These are phyloP conservation scores for Lachancea cidri DNA, from an alignment of 805 yeast genomes.

Conservation along the genomic window DNA sequence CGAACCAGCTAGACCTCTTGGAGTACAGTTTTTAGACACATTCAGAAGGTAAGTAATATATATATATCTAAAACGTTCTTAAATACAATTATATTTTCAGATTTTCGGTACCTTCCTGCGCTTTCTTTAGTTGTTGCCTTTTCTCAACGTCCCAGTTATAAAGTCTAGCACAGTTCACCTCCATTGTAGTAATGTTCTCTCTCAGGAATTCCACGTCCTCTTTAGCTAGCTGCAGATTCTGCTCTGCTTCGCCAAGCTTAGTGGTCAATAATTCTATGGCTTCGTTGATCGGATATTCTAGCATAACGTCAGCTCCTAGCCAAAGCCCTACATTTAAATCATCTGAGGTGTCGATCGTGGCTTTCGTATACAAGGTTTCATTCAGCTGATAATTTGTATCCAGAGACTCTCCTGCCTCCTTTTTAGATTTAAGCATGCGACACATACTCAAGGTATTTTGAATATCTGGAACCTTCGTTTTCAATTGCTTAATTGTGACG, in stretches of 20 bases:
- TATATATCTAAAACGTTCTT: neutral
- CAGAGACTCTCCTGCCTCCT: constrained; percentile 39
- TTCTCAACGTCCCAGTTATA: constrained; percentile 86
- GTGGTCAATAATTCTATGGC: constrained; percentile 65
- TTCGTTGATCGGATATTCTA: constrained; percentile 87
- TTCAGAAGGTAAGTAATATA: constrained; percentile 39
- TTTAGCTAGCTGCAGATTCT: constrained; percentile 53
- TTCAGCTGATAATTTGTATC: constrained; percentile 86
- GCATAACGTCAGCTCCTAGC: constrained; percentile 98
- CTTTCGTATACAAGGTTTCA: constrained; percentile 86
- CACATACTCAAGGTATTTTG: constrained; percentile 78
- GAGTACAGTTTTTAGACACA: constrained; percentile 56
- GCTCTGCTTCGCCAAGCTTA: constrained; percentile 58
- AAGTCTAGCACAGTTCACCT: constrained; percentile 91
- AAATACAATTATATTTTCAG: constrained; percentile 5
- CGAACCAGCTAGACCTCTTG: constrained; percentile 57
- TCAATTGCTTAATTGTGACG: constrained; percentile 23
- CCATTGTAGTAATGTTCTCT: constrained; percentile 95
- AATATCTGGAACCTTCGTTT: constrained; percentile 83
- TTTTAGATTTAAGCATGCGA: constrained; percentile 47
- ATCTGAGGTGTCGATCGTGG: constrained; percentile 57
- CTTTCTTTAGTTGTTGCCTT: constrained; percentile 45
- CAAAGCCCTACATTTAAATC: constrained; percentile 65
- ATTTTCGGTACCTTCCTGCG: constrained; percentile 8
- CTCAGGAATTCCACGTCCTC: constrained; percentile 87